A percentile compares a stretch with the other conserved stretches of the same genome.
These are phyloP conservation scores for Suhomyces kilbournensis DNA, from an alignment of 805 yeast species.

Conservation along the genomic window DNA sequence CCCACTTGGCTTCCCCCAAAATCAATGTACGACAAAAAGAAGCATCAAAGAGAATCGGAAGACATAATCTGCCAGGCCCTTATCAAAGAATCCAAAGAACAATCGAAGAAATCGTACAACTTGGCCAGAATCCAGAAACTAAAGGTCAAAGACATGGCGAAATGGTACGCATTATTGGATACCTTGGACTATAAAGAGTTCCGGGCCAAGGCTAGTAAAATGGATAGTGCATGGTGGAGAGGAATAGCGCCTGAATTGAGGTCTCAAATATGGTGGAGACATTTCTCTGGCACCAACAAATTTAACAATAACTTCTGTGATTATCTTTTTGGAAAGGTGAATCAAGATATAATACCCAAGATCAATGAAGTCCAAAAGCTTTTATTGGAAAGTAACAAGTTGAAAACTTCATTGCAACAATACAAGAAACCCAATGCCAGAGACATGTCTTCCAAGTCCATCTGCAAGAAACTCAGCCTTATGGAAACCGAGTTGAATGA, in stretches of 20 bases:
- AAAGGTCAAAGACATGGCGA: slow-evolving; percentile 31
- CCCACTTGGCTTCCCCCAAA: slow-evolving; percentile 71
- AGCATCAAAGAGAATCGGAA: slow-evolving; percentile 55
- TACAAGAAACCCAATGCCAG: not conserved
- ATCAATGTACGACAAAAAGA: slow-evolving; percentile 46
- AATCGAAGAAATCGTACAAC: slow-evolving; percentile 25
- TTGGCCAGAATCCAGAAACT: slow-evolving; percentile 32
- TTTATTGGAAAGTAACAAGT: not conserved
- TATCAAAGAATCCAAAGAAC: slow-evolving; percentile 32
- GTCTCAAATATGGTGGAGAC: slow-evolving; percentile 47
- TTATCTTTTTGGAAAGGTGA: slow-evolving; percentile 2
- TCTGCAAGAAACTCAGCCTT: not conserved
- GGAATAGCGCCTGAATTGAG: slow-evolving; percentile 30
- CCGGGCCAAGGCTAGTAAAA: slow-evolving; percentile 5
- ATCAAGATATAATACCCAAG: not conserved
- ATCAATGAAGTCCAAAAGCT: slow-evolving; percentile 1
- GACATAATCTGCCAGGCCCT: slow-evolving; percentile 41
- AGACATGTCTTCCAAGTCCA: not conserved
- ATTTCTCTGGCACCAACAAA: slow-evolving; percentile 4
- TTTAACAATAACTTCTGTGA: slow-evolving; percentile 3
- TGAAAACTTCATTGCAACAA: not conserved
- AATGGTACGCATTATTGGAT: slow-evolving; percentile 17
- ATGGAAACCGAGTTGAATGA: not conserved
- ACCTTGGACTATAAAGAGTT: slow-evolving; percentile 7
- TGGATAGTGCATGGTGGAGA: slow-evolving; percentile 21